Evolutionary conservation across 371 early-diverging fungal genomes (phyloP).

Genomic region (Catenaria anguillulae): DNA sequence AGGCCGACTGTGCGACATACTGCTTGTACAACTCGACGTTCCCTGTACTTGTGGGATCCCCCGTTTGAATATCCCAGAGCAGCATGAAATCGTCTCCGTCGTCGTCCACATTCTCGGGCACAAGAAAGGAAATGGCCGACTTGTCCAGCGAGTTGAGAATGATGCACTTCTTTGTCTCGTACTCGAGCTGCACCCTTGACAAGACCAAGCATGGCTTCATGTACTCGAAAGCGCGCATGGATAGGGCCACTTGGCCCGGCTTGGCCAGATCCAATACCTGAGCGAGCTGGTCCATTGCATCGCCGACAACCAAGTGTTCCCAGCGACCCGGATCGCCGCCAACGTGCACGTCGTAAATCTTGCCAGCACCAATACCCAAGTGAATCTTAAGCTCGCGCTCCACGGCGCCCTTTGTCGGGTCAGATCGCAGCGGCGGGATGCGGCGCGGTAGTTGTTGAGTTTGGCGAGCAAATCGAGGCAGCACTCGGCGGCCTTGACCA

Average conservation of each 20-base stretch:
- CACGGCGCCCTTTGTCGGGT: not conserved
- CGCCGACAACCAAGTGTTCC: conserved; percentile 40
- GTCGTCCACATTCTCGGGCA: conserved; percentile 2
- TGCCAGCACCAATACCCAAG: conserved; percentile 35
- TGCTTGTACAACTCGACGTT: conserved; percentile 19
- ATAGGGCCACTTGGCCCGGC: conserved; percentile 17
- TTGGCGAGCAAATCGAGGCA: conserved; percentile 28
- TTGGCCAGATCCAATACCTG: conserved; percentile 31
- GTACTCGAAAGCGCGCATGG: conserved; percentile 15
- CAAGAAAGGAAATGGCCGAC: conserved; percentile 1
- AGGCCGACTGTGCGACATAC: conserved; percentile 28
- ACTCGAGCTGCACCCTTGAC: conserved; percentile 3
- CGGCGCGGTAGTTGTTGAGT: conserved; percentile 23
- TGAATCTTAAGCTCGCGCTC: conserved; percentile 23
- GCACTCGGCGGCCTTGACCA: conserved; percentile 30
- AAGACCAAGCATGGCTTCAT: conserved; percentile 11
- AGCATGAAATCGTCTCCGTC: conserved; percentile 11
- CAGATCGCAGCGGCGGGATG: conserved; percentile 13
- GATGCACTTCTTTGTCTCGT: conserved; percentile 9
- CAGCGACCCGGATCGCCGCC: conserved; percentile 29
- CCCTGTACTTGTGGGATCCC: not conserved
- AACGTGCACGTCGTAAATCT: conserved; percentile 32
- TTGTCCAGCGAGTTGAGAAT: conserved; percentile 9
- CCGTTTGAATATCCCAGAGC: conserved; percentile 19
- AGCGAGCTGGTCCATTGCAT: conserved; percentile 31